Evolutionary conservation across 1,139 yeast species (phyloP).

Genomic region (Casaregolazyma lundiana): DNA sequence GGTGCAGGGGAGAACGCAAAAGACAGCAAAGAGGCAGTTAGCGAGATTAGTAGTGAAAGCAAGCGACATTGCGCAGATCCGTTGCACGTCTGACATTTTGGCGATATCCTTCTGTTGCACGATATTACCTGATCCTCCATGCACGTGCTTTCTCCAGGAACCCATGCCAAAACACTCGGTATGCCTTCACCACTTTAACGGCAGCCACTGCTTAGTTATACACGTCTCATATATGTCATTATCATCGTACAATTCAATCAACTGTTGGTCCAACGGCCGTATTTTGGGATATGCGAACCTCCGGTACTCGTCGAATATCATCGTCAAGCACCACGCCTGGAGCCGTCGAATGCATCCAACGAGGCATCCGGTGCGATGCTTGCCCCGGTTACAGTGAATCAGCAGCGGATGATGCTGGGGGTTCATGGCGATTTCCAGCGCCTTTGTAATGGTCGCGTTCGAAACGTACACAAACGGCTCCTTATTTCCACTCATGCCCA

Average conservation of each 20-base stretch:
- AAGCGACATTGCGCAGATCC: too few relatives aligned
- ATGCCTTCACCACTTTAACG: constrained; percentile 55
- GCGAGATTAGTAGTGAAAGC: too few relatives aligned
- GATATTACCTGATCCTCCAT: too few relatives aligned
- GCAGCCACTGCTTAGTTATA: constrained; percentile 51
- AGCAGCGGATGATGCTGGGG: constrained; percentile 87
- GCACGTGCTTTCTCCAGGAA: too few relatives aligned
- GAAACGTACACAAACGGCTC: constrained; percentile 44
- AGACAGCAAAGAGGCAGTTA: too few relatives aligned
- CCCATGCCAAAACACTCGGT: too few relatives aligned
- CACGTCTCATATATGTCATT: constrained; percentile 54
- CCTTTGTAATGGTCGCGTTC: constrained; percentile 69
- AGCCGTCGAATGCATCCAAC: constrained; percentile 86
- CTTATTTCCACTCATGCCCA: constrained; percentile 93
- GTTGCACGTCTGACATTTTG: too few relatives aligned
- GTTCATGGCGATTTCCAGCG: constrained; percentile 72
- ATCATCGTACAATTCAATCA: constrained; percentile 82
- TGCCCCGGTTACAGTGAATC: constrained; percentile 93
- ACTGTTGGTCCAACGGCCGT: constrained; percentile 90
- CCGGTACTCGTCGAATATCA: constrained; percentile 92
- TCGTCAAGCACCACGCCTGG: constrained; percentile 88
- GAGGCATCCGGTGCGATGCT: constrained; percentile 93
- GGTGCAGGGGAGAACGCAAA: too few relatives aligned
- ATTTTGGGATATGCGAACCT: constrained; percentile 94
- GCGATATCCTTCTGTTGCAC: too few relatives aligned